Percentiles rank a stretch among this genome's conserved stretches.
Evolutionary conservation across 2,329 filamentous ascomycete genomes (phyloP).

Genomic region (Xylariaceae sp.): DNA sequence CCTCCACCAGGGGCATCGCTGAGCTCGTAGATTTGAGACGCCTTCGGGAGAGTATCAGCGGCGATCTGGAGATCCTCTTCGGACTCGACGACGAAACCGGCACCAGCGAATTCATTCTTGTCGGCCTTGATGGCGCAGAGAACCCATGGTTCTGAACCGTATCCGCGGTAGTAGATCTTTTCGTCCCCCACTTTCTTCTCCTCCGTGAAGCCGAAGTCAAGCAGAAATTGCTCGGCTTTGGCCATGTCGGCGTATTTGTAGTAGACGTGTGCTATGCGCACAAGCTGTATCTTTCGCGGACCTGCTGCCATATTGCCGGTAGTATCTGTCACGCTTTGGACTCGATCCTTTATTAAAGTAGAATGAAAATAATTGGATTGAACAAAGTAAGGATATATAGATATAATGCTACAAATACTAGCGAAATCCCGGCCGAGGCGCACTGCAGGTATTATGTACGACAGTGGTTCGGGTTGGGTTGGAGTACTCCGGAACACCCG

Average conservation of each 20-base stretch:
- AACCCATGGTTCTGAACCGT: slow-evolving; percentile 57
- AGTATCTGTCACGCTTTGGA: not conserved
- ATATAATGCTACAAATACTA: too few species aligned
- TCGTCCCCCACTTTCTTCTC: slow-evolving; percentile 34
- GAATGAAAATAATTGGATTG: not conserved
- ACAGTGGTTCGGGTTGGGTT: too few species aligned
- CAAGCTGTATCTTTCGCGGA: slow-evolving; percentile 29
- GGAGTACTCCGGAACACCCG: too few species aligned
- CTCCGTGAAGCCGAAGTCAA: slow-evolving; percentile 46
- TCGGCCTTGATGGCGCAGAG: slow-evolving; percentile 49
- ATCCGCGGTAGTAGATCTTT: slow-evolving; percentile 57
- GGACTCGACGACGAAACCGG: slow-evolving; percentile 54
- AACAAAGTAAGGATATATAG: too few species aligned
- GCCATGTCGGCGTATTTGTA: slow-evolving; percentile 46
- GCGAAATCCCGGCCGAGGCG: too few species aligned
- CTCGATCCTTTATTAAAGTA: not conserved
- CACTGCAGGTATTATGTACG: too few species aligned
- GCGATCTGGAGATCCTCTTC: slow-evolving; percentile 52
- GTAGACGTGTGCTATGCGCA: slow-evolving; percentile 40
- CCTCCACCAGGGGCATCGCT: slow-evolving; percentile 51
- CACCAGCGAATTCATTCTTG: slow-evolving; percentile 51
- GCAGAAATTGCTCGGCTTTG: slow-evolving; percentile 39
- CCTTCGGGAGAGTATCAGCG: slow-evolving; percentile 41
- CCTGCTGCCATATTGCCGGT: slow-evolving; percentile 20
- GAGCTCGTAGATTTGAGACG: slow-evolving; percentile 45